phyloP scores from a whole-genome alignment of 2,329 filamentous ascomycete species.

The Didymella exigua region DNA sequence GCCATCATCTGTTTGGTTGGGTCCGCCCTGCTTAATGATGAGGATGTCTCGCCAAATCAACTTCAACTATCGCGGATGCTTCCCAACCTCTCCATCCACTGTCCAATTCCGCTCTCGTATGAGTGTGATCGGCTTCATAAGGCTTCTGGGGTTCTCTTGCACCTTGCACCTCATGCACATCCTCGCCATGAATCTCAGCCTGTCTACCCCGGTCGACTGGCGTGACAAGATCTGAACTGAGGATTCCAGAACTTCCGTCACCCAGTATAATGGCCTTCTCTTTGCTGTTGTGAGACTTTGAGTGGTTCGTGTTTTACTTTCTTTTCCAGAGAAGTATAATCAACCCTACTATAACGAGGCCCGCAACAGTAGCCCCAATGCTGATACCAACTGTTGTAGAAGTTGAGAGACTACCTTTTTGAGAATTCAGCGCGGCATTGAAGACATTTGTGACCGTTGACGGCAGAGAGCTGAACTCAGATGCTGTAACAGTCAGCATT shows the following conservation, averaged over 20 bases:
- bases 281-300: neutral
- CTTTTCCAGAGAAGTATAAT: neutral
- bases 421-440: neutral
- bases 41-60: neutral
- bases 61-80: neutral
- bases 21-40: neutral
- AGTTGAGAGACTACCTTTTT: neutral
- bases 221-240: too few species aligned
- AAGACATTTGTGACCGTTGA: neutral
- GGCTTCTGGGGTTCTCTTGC: neutral
- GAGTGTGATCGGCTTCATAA: neutral
- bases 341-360: neutral
- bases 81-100: neutral
- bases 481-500: neutral
- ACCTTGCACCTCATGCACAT: neutral
- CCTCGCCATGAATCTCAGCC: neutral
- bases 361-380: neutral
- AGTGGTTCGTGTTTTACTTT: neutral
- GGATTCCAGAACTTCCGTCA: neutral
- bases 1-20: neutral
- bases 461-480: neutral
- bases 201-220: neutral
- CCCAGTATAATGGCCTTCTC: neutral
- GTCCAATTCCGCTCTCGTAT: neutral
- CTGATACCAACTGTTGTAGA: neutral